Evolutionary conservation across 768 basidiomycete species (phyloP).

Genomic region (Suillus subaureus): DNA sequence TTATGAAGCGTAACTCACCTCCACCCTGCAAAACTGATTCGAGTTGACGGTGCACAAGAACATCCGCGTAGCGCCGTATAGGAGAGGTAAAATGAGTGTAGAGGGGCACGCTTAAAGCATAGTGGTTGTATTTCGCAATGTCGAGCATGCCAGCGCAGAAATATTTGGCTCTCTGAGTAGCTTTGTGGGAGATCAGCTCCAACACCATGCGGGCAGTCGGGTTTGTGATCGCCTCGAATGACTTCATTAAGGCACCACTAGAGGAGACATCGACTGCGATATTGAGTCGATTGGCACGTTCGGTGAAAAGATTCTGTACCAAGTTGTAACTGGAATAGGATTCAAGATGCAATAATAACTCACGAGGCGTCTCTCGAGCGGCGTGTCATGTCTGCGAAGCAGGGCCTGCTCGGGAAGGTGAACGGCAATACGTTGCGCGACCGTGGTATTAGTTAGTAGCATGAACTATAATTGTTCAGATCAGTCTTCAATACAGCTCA

Average conservation of each 20-base stretch:
- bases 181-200: conserved; percentile 82
- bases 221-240: conserved; percentile 74
- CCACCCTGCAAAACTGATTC: conserved; percentile 82
- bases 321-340: conserved; percentile 17
- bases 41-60: conserved; percentile 95
- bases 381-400: conserved; percentile 90
- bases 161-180: conserved; percentile 95
- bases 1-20: conserved; percentile 41
- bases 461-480: conserved; percentile 66
- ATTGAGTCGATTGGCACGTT: conserved; percentile 84
- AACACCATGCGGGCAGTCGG: conserved; percentile 77
- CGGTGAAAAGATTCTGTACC: conserved; percentile 67
- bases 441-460: conserved; percentile 87
- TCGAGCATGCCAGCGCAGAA: conserved; percentile 99
- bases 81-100: conserved; percentile 96
- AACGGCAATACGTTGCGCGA: conserved; percentile 92
- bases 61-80: conserved; percentile 90
- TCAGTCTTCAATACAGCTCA: not conserved
- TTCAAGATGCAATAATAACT: conserved; percentile 26
- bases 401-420: conserved; percentile 97
- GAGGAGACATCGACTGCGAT: conserved; percentile 80
- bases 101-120: conserved; percentile 84
- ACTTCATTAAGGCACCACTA: conserved; percentile 80
- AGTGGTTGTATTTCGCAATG: conserved; percentile 96
- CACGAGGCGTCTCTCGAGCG: conserved; percentile 89